Conservation (phyloP, 495 filamentous ascomycete genomes). For the Aspergillus olivimuriae region DNA sequence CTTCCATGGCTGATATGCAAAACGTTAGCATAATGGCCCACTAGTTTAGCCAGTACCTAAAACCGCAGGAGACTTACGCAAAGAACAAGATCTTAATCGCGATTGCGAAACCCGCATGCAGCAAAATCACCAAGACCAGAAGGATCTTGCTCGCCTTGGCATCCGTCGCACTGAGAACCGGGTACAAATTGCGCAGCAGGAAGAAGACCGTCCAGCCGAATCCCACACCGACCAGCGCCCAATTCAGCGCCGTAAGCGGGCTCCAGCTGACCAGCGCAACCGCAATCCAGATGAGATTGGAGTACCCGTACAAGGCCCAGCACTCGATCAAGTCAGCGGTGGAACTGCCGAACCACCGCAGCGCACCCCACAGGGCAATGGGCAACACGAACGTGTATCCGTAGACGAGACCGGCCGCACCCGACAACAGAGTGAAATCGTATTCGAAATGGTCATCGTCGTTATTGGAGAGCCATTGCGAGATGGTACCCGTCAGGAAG, state of each 20-base stretch:
- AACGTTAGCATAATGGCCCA: constrained; percentile 11
- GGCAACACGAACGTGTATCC: constrained; percentile 87
- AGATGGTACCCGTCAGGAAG: constrained; percentile 92
- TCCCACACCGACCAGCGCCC: constrained; percentile 84
- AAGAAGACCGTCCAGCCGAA: constrained; percentile 84
- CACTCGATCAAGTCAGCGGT: constrained; percentile 78
- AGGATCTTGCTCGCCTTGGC: constrained; percentile 84
- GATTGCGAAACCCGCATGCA: constrained; percentile 83
- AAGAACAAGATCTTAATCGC: constrained; percentile 97
- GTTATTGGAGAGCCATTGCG: constrained; percentile 66
- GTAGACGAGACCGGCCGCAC: constrained; percentile 84
- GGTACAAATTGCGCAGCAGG: constrained; percentile 86
- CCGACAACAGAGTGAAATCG: constrained; percentile 77
- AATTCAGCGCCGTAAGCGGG: constrained; percentile 78
- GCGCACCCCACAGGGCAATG: constrained; percentile 74
- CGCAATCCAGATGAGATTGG: constrained; percentile 92
- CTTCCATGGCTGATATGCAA: constrained; percentile 50
- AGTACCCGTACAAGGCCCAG: constrained; percentile 90
- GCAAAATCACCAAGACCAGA: constrained; percentile 70
- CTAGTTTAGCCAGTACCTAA: background rate
- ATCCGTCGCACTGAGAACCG: constrained; percentile 87
- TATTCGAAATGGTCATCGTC: constrained; percentile 66
- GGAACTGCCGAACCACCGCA: constrained; percentile 91
- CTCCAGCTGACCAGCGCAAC: constrained; percentile 90
- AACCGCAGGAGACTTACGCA: constrained; percentile 45